These are phyloP conservation scores for Gnaphalium uliginosum DNA, from an alignment of 129 eudicot species.

Conservation along the genomic window DNA sequence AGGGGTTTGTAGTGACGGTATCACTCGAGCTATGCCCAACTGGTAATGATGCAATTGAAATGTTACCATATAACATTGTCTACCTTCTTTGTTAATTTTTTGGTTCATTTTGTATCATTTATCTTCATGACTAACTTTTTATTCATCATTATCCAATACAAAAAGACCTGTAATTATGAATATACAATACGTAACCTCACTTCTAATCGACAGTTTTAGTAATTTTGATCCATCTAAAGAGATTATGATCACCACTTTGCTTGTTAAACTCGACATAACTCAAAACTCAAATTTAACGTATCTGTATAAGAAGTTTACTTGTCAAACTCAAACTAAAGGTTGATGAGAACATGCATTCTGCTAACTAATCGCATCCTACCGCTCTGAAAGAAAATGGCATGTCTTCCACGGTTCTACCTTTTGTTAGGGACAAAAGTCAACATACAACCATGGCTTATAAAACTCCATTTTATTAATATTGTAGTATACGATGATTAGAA, in stretches of 20 bases:
- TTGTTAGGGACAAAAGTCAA: background rate
- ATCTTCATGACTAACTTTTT: too few species aligned
- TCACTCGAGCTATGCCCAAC: too few species aligned
- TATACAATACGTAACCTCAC: too few species aligned
- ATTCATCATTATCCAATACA: too few species aligned
- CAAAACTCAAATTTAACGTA: background rate
- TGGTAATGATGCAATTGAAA: too few species aligned
- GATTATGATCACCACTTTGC: background rate
- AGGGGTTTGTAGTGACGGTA: too few species aligned
- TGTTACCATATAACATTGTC: too few species aligned
- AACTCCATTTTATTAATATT: background rate
- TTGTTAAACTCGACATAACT: background rate
- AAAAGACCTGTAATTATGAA: too few species aligned
- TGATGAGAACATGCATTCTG: too few species aligned
- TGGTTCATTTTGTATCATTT: background rate
- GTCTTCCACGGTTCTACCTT: background rate
- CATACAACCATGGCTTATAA: background rate
- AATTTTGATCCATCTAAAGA: background rate
- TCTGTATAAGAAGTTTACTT: background rate
- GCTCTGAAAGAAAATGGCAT: background rate
- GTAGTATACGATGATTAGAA: background rate
- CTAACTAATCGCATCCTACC: background rate
- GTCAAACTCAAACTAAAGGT: background rate
- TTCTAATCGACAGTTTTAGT: too few species aligned
- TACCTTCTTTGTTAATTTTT: too few species aligned